phyloP scores from a whole-genome alignment of 441 rosid genomes.

The Pelargonium australe region DNA sequence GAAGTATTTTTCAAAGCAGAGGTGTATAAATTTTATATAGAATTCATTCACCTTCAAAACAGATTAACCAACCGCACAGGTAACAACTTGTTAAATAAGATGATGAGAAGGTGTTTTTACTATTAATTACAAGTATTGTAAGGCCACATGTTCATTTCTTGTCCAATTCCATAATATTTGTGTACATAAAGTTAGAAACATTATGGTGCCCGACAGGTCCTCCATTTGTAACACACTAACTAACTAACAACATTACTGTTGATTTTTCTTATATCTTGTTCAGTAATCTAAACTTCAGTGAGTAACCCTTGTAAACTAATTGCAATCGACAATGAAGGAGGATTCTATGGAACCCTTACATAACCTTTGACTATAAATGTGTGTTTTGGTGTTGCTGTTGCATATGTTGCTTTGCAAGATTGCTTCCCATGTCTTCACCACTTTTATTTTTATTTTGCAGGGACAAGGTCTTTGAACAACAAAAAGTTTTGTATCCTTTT shows the following conservation, averaged over 20 bases:
- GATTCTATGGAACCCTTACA: not conserved
- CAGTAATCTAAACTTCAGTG: not conserved
- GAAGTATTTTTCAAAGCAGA: not conserved
- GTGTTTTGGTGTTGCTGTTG: not conserved
- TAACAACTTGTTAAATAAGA: not conserved
- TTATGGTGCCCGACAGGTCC: not conserved
- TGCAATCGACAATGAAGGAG: not conserved
- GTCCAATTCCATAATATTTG: not conserved
- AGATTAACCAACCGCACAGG: not conserved
- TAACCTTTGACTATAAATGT: not conserved
- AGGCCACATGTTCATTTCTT: not conserved
- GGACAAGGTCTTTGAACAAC: slow-evolving; percentile 83
- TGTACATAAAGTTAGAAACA: not conserved
- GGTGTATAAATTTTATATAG: not conserved
- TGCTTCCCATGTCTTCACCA: slow-evolving; percentile 6
- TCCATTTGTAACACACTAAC: not conserved
- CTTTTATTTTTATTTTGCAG: slow-evolving; percentile 38
- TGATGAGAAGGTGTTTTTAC: not conserved
- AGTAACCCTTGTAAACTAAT: not conserved
- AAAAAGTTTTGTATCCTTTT: slow-evolving; percentile 74
- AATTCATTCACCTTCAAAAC: no score
- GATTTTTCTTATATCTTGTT: not conserved
- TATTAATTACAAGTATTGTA: not conserved
- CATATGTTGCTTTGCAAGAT: not conserved
- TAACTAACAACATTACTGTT: not conserved